Evolutionary conservation across 192 early-diverging fungal species (phyloP).

Genomic region (Coemansia sp.): DNA sequence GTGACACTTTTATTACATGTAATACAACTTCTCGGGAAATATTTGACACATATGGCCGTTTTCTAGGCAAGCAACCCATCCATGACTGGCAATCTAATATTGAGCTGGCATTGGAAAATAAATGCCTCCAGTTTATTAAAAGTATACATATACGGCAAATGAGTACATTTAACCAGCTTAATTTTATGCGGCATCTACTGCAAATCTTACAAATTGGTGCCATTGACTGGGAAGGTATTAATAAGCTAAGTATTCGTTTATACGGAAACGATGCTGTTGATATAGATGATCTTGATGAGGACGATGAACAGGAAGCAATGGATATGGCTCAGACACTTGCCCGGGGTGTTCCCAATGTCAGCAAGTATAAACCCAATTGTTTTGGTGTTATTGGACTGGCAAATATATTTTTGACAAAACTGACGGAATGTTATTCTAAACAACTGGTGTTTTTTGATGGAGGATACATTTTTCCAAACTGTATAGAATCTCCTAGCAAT

Average conservation of each 20-base stretch:
- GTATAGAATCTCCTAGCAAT: not conserved
- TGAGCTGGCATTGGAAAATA: not conserved
- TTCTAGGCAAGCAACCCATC: not conserved
- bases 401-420: not conserved
- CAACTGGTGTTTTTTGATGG: not conserved
- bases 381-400: not conserved
- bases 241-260: not conserved
- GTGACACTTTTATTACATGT: not conserved
- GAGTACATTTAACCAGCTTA: not conserved
- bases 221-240: not conserved
- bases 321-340: not conserved
- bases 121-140: not conserved
- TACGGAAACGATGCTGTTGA: not conserved
- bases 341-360: not conserved
- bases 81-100: not conserved
- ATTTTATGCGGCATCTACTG: not conserved
- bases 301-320: not conserved
- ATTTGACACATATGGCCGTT: not conserved
- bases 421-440: not conserved
- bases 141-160: not conserved
- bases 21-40: not conserved
- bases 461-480: not conserved
- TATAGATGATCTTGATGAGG: not conserved
- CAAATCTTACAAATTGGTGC: not conserved
- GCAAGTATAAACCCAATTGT: not conserved